Evolutionary conservation across 2,329 filamentous ascomycete species (phyloP).

Genomic region (Pyrenophora tritici-repentis): DNA sequence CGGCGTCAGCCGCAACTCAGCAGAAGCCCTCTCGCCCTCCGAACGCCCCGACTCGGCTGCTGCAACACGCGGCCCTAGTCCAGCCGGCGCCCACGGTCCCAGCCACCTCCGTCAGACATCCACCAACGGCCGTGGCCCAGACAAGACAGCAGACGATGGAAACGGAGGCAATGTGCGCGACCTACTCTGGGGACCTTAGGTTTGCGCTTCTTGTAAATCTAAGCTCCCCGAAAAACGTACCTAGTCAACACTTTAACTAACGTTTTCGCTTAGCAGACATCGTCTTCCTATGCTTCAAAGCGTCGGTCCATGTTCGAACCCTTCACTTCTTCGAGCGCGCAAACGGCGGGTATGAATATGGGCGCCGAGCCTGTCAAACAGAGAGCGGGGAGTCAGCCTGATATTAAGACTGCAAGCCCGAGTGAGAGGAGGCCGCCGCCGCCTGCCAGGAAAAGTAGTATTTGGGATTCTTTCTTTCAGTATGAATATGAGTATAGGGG

Average conservation of each 20-base stretch:
- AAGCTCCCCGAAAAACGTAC: conserved; percentile 27
- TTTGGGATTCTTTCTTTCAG: conserved; percentile 49
- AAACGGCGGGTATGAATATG: background rate
- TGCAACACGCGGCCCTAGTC: conserved; percentile 42
- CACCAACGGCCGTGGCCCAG: conserved; percentile 24
- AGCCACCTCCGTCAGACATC: conserved; percentile 43
- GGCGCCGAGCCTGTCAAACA: conserved; percentile 22
- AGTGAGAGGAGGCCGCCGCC: conserved; percentile 23
- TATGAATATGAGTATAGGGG: conserved; percentile 37
- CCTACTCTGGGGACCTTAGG: conserved; percentile 51
- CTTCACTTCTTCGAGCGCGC: background rate
- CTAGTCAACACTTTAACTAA: conserved; percentile 14
- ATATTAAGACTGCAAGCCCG: conserved; percentile 23
- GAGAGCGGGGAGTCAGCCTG: conserved; percentile 23
- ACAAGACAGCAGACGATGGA: conserved; percentile 34
- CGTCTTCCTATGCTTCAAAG: background rate
- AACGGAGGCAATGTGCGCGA: conserved; percentile 51
- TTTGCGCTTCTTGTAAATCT: conserved; percentile 39
- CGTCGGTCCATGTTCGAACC: background rate
- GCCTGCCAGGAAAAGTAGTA: conserved; percentile 34
- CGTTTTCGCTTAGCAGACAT: conserved; percentile 9
- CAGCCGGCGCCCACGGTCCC: conserved; percentile 37
- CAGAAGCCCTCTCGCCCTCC: conserved; percentile 29
- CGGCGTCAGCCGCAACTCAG: conserved; percentile 30
- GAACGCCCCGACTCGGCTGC: conserved; percentile 35